Percentiles rank a stretch among this genome's conserved stretches.
phyloP scores from a whole-genome alignment of 2,329 filamentous ascomycete species.

The Alternaria postmessia region DNA sequence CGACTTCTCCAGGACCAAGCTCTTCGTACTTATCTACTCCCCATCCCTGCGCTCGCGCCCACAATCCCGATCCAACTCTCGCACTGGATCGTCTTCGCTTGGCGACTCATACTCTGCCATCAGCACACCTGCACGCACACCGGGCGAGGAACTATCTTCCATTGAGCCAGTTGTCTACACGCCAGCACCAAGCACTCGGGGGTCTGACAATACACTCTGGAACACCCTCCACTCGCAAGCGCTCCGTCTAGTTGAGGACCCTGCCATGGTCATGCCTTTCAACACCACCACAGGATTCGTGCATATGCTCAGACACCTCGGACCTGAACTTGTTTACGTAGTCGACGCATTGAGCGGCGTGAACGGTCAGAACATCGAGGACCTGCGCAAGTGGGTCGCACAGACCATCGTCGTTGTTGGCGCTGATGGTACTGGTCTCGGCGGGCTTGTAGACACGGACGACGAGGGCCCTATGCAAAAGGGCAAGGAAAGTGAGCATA shows the following conservation, averaged over 20 bases:
- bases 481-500: slow-evolving; percentile 40
- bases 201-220: slow-evolving; percentile 65
- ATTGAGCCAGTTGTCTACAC: slow-evolving; percentile 53
- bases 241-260: slow-evolving; percentile 78
- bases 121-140: slow-evolving; percentile 70
- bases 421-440: slow-evolving; percentile 52
- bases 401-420: slow-evolving; percentile 68
- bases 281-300: slow-evolving; percentile 82
- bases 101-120: slow-evolving; percentile 90
- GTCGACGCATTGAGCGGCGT: slow-evolving; percentile 83
- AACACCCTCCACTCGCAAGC: slow-evolving; percentile 84
- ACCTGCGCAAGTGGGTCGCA: slow-evolving; percentile 68
- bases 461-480: slow-evolving; percentile 60
- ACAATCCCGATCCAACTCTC: slow-evolving; percentile 36
- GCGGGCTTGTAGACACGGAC: slow-evolving; percentile 66
- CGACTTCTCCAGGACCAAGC: slow-evolving; percentile 74
- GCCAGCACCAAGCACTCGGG: slow-evolving; percentile 45
- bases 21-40: slow-evolving; percentile 90
- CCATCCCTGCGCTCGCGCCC: slow-evolving; percentile 76
- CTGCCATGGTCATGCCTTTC: slow-evolving; percentile 88
- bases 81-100: slow-evolving; percentile 64
- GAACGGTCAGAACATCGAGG: slow-evolving; percentile 76
- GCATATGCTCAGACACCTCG: slow-evolving; percentile 85
- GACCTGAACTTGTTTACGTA: slow-evolving; percentile 86
- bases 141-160: slow-evolving; percentile 64